Conservation (phyloP, 768 basidiomycete species). For the Podaxis mareebaensis region DNA sequence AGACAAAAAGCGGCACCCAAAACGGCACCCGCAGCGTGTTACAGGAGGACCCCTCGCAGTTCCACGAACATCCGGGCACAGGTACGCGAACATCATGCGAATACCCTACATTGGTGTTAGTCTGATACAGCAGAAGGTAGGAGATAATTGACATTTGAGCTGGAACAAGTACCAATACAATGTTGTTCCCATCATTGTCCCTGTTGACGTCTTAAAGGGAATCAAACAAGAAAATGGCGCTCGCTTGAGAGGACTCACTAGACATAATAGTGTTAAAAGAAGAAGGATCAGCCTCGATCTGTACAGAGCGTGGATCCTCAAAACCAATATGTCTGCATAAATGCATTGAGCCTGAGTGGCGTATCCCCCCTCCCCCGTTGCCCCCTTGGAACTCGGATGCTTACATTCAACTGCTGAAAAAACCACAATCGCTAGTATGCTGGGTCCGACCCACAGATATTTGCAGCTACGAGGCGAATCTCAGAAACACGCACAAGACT, state of each 20-base stretch:
- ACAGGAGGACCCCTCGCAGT: neutral
- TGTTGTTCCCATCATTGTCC: constrained; percentile 5
- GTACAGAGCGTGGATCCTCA: constrained; percentile 10
- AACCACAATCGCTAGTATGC: constrained; percentile 2
- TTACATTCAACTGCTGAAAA: constrained; percentile 11
- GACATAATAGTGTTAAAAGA: neutral
- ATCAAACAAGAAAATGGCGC: neutral
- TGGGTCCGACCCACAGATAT: neutral
- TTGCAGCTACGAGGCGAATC: constrained; percentile 2
- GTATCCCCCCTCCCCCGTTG: too few species aligned
- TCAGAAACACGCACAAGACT: neutral
- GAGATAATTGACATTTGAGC: neutral
- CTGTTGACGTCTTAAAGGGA: neutral
- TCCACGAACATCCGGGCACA: neutral
- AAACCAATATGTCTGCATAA: neutral
- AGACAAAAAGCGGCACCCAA: constrained; percentile 10
- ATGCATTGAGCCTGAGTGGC: too few species aligned
- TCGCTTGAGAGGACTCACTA: neutral
- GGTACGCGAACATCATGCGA: neutral
- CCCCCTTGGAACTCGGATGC: neutral
- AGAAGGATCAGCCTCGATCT: neutral
- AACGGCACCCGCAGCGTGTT: neutral
- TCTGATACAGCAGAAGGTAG: neutral
- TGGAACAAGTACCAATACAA: neutral
- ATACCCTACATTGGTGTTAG: neutral